Evolutionary conservation across 805 yeast genomes (phyloP), one percentile per base, ranked within the genome.

Genomic region (Limtongozyma cylindracea): DNA sequence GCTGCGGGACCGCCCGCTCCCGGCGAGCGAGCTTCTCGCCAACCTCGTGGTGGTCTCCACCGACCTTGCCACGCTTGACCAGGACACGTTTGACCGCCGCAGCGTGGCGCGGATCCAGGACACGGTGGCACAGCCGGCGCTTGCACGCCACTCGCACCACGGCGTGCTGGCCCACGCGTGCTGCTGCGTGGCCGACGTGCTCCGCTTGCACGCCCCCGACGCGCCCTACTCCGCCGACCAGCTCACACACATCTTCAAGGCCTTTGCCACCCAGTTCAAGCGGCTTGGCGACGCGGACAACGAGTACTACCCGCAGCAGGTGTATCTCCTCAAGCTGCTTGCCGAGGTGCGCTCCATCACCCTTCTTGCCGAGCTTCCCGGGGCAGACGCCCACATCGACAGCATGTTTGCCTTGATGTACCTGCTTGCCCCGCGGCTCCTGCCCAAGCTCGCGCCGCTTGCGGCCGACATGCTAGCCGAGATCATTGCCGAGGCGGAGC

Each of bases 151-250:
- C 34, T 53, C 61, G 21, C 77, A 76, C 34, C 26, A 38, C 3
- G 88, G 84, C 4, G 64, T 80, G 6, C 71, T 66, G 30, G 63
- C 82, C 0, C 61, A 52, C 26, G 58, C 58, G 2, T 66, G 88
- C 6, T 70, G 91, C 34, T 67, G 88, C 29, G 29, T 78, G 6
- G 54, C 78, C 5, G 92, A 80, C 37, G 49, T 82, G 7, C 42
- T 80, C 19, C 51, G 92, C 26, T 40, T 82, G 10, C 70, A 56
- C 34, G 94, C 92, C 1, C 94, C 94, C 0, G 76, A 80, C 37
- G 91, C 93, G 5, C 94, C 95, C 4, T 80, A 58, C 41, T 62
- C 72, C 2, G 64, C 66, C 12, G 29, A 47, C 2, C 68, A 71
- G 30, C 48, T 80, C 18, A 48, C 64, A 1, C 66, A 52, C 4